Evolutionary conservation across 345 rosid species (phyloP), one percentile per base, ranked within the genome.

Genomic region (Rhodamnia rubescens): DNA sequence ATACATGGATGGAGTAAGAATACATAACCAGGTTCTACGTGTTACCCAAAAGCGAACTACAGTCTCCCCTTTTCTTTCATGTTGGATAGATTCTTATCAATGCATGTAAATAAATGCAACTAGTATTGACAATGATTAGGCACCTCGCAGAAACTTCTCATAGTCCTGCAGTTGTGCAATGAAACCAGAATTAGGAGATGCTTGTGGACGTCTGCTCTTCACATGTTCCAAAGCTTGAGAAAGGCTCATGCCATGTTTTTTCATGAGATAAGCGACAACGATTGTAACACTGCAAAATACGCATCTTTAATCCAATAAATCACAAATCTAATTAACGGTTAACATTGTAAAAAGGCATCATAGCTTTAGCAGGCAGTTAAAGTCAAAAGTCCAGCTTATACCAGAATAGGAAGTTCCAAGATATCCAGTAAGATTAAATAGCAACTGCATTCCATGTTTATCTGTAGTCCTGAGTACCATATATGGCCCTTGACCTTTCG

Each of bases 181-280:
- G 92, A 93, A 94, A 86, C 95, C 95, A 53, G 87, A 52, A 86
- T 94, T 94, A 40, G 95, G 96, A 87, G 54, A 81, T 40, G 96
- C 94, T 80, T 86, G 88, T 4, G 87, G 87, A 18, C 92, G 88
- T 86, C 78, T 88, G 84, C 88, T 59, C 84, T 29, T 91, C 32
- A 90, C 93, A 85, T 81, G 83, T 75, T 90, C 89, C 82, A 88
- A 53, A 81, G 93, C 90, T 87, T 88, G 88, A 22, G 91, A 86
- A n/a, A 86, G 84, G 59, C 81, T 88, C 91, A 90, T 88, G 22
- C 88, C 89, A 85, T 49, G 90, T 53, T 82, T 88, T 86, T 88
- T 91, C 88, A 90, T 91, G 64, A 91, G 85, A 85, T 89, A 91
- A 59, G 90, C 90, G 82, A 91, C 83, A 83, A 88, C 85, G 24